Percentiles rank a stretch among this genome's conserved stretches.
Conservation (phyloP, 441 rosid genomes). For the Corymbia calophylla region DNA sequence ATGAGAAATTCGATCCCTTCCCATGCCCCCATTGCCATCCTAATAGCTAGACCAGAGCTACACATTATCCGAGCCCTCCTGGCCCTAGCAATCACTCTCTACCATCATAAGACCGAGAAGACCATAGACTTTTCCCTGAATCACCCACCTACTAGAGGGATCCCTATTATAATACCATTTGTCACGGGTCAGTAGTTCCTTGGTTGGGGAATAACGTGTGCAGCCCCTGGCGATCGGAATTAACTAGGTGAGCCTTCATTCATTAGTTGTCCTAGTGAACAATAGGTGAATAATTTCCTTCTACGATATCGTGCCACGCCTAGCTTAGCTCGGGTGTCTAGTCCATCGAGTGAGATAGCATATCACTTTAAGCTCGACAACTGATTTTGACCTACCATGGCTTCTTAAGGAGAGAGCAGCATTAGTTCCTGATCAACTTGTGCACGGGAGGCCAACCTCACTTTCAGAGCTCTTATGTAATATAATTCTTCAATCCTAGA, state of each 20-base stretch:
- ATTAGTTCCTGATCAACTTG: rapidly evolving
- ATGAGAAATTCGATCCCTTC: rapidly evolving
- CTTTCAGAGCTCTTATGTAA: neutral
- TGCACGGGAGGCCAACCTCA: rapidly evolving
- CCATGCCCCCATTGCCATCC: neutral
- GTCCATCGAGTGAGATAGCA: rapidly evolving
- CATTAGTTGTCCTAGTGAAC: rapidly evolving
- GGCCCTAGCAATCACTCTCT: rapidly evolving
- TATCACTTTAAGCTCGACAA: neutral
- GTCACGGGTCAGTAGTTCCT: rapidly evolving
- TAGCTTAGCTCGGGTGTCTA: rapidly evolving
- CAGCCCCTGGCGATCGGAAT: rapidly evolving
- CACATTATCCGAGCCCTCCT: rapidly evolving
- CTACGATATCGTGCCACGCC: neutral
- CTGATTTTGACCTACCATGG: rapidly evolving
- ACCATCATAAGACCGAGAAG: neutral
- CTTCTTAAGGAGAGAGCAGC: rapidly evolving
- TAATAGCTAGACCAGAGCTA: rapidly evolving
- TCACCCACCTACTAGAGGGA: neutral
- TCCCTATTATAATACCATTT: no score
- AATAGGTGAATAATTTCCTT: rapidly evolving
- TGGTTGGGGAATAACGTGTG: rapidly evolving
- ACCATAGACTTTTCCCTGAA: rapidly evolving
- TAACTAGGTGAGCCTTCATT: rapidly evolving
- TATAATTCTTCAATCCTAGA: rapidly evolving